These are phyloP conservation scores for Komagataella phaffii DNA, from an alignment of 805 yeast genomes.

Conservation along the genomic window DNA sequence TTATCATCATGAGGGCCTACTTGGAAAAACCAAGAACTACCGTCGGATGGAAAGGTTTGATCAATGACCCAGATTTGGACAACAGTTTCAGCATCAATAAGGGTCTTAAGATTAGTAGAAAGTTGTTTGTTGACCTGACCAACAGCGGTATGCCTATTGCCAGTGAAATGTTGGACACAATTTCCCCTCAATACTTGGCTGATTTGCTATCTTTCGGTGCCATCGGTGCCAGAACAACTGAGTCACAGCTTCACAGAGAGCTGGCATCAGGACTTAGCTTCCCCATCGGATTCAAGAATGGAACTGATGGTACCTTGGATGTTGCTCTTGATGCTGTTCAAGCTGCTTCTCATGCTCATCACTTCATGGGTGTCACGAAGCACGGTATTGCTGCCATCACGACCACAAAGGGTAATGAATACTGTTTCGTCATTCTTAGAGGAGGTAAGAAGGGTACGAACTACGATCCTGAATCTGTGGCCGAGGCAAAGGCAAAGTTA, in stretches of 20 bases:
- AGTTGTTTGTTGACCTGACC: slow-evolving; percentile 74
- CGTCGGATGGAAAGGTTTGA: slow-evolving; percentile 98
- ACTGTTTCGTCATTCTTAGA: slow-evolving; percentile 82
- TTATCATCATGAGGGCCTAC: slow-evolving; percentile 93
- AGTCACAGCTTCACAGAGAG: slow-evolving; percentile 94
- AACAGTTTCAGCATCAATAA: slow-evolving; percentile 88
- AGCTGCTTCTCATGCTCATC: slow-evolving; percentile 89
- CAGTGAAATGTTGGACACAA: slow-evolving; percentile 95
- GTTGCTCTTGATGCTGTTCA: slow-evolving; percentile 92
- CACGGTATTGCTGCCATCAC: slow-evolving; percentile 95
- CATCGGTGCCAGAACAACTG: slow-evolving; percentile 98
- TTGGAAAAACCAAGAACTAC: slow-evolving; percentile 97
- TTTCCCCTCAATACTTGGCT: slow-evolving; percentile 89
- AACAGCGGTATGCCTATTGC: slow-evolving; percentile 75
- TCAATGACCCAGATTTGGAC: slow-evolving; percentile 94
- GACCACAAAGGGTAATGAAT: slow-evolving; percentile 87
- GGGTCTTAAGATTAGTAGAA: slow-evolving; percentile 82
- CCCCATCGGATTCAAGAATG: slow-evolving; percentile 98
- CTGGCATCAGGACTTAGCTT: slow-evolving; percentile 92
- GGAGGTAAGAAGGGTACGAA: slow-evolving; percentile 95
- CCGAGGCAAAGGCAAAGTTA: slow-evolving; percentile 49
- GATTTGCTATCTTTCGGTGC: slow-evolving; percentile 95
- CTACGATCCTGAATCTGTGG: slow-evolving; percentile 65
- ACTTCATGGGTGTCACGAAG: slow-evolving; percentile 88
- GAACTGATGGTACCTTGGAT: slow-evolving; percentile 91